Evolutionary conservation across 2,329 filamentous ascomycete species (phyloP).

Genomic region (Graphilbum ipis-grandicollis): DNA sequence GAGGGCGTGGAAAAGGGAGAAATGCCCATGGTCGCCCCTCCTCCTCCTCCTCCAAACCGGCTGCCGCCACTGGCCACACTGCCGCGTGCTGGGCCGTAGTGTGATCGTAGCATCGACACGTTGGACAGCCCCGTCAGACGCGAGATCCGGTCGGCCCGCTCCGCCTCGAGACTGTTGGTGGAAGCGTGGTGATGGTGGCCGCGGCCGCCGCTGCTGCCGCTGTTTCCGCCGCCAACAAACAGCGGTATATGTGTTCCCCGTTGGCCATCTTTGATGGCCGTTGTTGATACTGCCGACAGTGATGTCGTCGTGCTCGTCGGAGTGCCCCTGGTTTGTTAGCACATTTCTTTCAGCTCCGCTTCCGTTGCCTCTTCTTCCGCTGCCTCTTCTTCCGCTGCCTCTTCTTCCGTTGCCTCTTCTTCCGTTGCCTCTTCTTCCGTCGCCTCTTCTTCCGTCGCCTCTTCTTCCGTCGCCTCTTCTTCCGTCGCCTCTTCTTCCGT

Average conservation of each 20-base stretch:
- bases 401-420: too few relatives aligned
- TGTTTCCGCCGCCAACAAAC: neutral
- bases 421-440: too few relatives aligned
- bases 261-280: constrained; percentile 91
- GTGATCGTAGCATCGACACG: constrained; percentile 52
- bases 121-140: constrained; percentile 83
- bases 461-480: neutral
- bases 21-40: too few relatives aligned
- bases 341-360: too few relatives aligned
- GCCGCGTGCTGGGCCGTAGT: constrained; percentile 11
- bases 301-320: constrained; percentile 87
- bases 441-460: too few relatives aligned
- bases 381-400: too few relatives aligned
- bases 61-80: constrained; percentile 6
- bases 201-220: constrained; percentile 32
- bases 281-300: constrained; percentile 79
- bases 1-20: too few relatives aligned
- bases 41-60: constrained; percentile 11
- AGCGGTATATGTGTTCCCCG: constrained; percentile 41
- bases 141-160: constrained; percentile 88
- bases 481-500: neutral
- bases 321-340: constrained; percentile 48
- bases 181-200: constrained; percentile 40
- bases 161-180: constrained; percentile 66
- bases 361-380: too few relatives aligned